Percentiles rank a stretch among this genome's conserved stretches.
These are phyloP conservation scores for Salix suchowensis DNA, from an alignment of 345 rosid genomes.

Conservation along the genomic window DNA sequence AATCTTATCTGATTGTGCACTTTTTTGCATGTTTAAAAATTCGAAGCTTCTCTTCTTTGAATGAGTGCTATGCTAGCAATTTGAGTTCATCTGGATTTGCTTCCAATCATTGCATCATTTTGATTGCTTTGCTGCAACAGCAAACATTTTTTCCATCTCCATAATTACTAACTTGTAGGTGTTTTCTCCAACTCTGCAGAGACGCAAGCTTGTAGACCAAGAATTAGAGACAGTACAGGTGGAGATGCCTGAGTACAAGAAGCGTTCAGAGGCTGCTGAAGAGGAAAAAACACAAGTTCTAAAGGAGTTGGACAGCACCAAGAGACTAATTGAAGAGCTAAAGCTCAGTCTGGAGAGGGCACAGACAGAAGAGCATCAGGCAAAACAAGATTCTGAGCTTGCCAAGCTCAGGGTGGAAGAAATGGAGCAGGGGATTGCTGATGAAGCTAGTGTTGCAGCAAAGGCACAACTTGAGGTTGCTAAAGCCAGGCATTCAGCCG, in stretches of 20 bases:
- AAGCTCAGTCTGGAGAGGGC: constrained; percentile 88
- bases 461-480: constrained; percentile 96
- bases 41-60: not conserved
- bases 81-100: not conserved
- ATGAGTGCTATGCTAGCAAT: not conserved
- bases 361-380: constrained; percentile 82
- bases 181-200: constrained; percentile 36
- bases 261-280: constrained; percentile 59
- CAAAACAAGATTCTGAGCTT: constrained; percentile 87
- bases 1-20: not conserved
- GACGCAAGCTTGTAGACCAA: constrained; percentile 63
- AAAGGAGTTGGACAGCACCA: constrained; percentile 69
- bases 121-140: not conserved
- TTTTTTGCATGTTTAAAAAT: not conserved
- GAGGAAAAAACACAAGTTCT: constrained; percentile 48
- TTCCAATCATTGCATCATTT: not conserved
- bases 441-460: constrained; percentile 85
- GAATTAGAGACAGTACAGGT: constrained; percentile 63
- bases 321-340: constrained; percentile 76
- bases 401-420: constrained; percentile 86
- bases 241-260: constrained; percentile 64
- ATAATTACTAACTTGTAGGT: not conserved
- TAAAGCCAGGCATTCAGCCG: constrained; percentile 66
- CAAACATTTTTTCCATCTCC: not conserved
- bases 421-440: constrained; percentile 88